Percentiles rank a stretch among this genome's conserved stretches.
Evolutionary conservation across 805 yeast genomes (phyloP).

Genomic region (Wickerhamiella qilinensis): DNA sequence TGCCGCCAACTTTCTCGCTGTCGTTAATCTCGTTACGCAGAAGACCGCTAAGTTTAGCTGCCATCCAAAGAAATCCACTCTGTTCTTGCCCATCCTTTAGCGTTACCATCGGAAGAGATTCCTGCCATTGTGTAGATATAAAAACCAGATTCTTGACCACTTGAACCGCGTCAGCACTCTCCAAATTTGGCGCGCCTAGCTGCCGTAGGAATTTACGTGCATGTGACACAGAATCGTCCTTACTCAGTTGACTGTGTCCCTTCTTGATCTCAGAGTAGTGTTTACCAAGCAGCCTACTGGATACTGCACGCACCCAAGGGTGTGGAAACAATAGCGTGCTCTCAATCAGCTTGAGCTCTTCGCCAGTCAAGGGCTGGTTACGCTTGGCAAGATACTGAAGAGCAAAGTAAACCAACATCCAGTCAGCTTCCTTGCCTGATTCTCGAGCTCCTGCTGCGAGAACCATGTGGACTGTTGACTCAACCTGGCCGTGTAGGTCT

Average conservation of each 20-base stretch:
- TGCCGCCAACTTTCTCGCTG: constrained; percentile 33
- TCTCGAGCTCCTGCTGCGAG: constrained; percentile 13
- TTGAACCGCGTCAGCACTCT: constrained; percentile 46
- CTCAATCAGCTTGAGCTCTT: constrained; percentile 29
- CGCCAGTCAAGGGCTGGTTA: constrained; percentile 18
- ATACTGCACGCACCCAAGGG: constrained; percentile 68
- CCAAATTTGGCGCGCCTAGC: constrained; percentile 60
- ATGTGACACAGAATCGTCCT: not conserved
- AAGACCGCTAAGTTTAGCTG: constrained; percentile 43
- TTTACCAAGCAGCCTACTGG: constrained; percentile 42
- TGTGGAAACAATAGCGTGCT: constrained; percentile 65
- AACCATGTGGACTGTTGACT: not conserved
- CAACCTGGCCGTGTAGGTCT: constrained; percentile 3
- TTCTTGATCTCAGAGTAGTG: constrained; percentile 29
- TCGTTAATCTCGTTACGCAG: constrained; percentile 51
- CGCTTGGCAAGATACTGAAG: constrained; percentile 28
- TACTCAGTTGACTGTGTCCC: constrained; percentile 43
- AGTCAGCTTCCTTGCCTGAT: constrained; percentile 32
- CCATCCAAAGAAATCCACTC: constrained; percentile 41
- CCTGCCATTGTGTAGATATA: constrained; percentile 47
- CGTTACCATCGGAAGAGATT: constrained; percentile 15
- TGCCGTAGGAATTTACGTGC: constrained; percentile 51
- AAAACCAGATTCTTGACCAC: constrained; percentile 49
- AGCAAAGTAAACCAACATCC: constrained; percentile 67
- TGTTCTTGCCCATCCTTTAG: constrained; percentile 12